These are phyloP conservation scores for Hawksworthiomyces lignivorus DNA, from an alignment of 2,329 filamentous ascomycete genomes.

Conservation along the genomic window DNA sequence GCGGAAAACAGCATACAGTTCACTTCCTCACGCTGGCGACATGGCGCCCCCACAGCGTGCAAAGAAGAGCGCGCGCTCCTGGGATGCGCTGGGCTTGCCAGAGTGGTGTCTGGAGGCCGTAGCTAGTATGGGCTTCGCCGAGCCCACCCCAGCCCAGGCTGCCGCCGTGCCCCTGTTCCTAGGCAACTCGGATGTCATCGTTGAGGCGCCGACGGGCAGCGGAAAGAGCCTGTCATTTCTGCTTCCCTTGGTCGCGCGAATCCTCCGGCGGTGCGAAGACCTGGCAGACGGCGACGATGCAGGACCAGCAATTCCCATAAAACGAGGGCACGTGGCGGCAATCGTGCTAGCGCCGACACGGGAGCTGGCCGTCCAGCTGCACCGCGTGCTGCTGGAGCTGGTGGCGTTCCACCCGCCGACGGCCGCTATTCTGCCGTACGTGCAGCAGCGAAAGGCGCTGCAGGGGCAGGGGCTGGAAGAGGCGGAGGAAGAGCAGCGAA, in stretches of 20 bases:
- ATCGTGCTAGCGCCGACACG: slow-evolving; percentile 91
- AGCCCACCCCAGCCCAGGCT: slow-evolving; percentile 80
- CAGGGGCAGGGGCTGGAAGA: slow-evolving; percentile 23
- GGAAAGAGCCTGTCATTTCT: slow-evolving; percentile 81
- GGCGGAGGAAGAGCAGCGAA: background rate
- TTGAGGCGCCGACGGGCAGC: slow-evolving; percentile 69
- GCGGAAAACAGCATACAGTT: no score
- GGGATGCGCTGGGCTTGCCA: slow-evolving; percentile 62
- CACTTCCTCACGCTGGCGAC: no score
- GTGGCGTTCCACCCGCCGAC: slow-evolving; percentile 79
- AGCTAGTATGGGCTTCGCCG: slow-evolving; percentile 68
- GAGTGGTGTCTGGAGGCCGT: slow-evolving; percentile 85
- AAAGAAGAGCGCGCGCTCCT: slow-evolving; percentile 44
- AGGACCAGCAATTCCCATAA: slow-evolving; percentile 56
- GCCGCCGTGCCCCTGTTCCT: slow-evolving; percentile 84
- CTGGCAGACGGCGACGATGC: background rate
- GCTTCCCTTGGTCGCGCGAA: slow-evolving; percentile 73
- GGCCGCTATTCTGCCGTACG: slow-evolving; percentile 51
- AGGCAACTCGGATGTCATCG: slow-evolving; percentile 85
- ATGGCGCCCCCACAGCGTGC: no score
- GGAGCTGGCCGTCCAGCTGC: slow-evolving; percentile 86
- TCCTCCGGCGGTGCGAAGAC: slow-evolving; percentile 51
- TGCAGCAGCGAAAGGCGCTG: slow-evolving; percentile 23
- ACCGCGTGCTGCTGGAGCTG: slow-evolving; percentile 68
- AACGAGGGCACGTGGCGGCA: slow-evolving; percentile 81